Base-by-base conservation (phyloP, 345 rosid genomes). In the Pelargonium nanum region DNA sequence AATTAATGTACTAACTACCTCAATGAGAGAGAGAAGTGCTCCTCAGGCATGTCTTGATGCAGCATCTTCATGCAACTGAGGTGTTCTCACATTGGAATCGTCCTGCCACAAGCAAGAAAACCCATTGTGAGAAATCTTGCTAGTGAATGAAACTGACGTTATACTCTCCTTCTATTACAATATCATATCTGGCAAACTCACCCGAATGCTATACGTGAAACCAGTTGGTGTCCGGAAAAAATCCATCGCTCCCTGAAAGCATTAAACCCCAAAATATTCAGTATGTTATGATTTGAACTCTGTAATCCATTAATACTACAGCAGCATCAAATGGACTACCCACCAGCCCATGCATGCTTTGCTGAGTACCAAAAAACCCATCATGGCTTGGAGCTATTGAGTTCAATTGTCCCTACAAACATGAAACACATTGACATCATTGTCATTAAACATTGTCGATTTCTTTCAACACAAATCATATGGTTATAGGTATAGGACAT, bases 1-100 rank as follows among this genome's bases (percentile, higher is more conserved):
- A n/a, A n/a, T n/a, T n/a, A n/a, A n/a, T n/a, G n/a, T n/a, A n/a
- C n/a, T n/a, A n/a, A n/a, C n/a, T n/a, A n/a, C n/a, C n/a, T n/a
- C n/a, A n/a, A n/a, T n/a, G n/a, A n/a, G n/a, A n/a, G n/a, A n/a
- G n/a, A n/a, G 56, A 24, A 60, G 3, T 34, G 22, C 40, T 53
- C 30, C 34, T 85, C 69, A 88, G 1, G 76, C 68, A 66, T 89
- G 96, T 71, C 96, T 82, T 28, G 94, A 75, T 21, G 85, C n/a
- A n/a, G n/a, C 77, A 68, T 86, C 86, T 34, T 89, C 91, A 58
- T 84, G 96, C 70, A 86, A 67, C 75, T 75, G 85, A 1, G 91
- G 67, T 0, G 85, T 69, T 81, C 96, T 80, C 67, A 86, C 89
- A 57, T 78, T 89, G 28, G 89, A 76, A 65, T 89, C 91, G 55